Base-by-base conservation (phyloP, 192 early-diverging fungal genomes). In the Chytriomyces sp. region DNA sequence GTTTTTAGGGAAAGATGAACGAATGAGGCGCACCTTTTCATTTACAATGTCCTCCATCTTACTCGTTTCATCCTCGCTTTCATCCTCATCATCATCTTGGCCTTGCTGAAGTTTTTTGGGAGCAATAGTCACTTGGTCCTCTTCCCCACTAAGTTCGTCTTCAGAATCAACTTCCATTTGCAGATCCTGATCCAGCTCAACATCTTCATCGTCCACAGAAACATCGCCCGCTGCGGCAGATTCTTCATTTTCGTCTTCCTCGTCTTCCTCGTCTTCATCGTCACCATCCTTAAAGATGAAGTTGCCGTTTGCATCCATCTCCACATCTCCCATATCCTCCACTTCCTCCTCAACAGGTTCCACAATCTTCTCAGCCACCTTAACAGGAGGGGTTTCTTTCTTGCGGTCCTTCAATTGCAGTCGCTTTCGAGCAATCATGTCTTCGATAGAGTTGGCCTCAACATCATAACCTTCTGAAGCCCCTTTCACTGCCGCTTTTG, bases 401-500 rank as follows among this genome's bases (percentile, higher is more conserved):
- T 69, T 61, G 18, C 61, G 65, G 59, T 64, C 67, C 26, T 67
- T 67, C 76, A 66, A 50, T 44, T 80, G 71, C 45, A 64, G 53
- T 61, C 76, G 9, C 48, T 61, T 77, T 18, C 67, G 46, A 61
- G 49, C 75, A 73, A 82, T 78, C 61, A 80, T 82, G 28, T 80
- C 80, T 16, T 79, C 80, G 24, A 81, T 72, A 10, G 76, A 64
- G 8, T 45, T n/a, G 43, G 26, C 69, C 49, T 83, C 66, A 87
- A 86, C 45, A 80, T 81, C 79, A 90, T 7, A 8, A 2, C n/a
- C 68, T 18, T 47, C 9, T n/a, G 74, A 65, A 9, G 67, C 57
- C 23, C 69, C 69, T 24, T 69, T 50, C 45, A 97, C 79, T 59
- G 91, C 91, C 5, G 88, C 92, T 65, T 92, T 85, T 26, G 93